Conservation (phyloP, 768 basidiomycete species). For the Psilocybe subaeruginosa region DNA sequence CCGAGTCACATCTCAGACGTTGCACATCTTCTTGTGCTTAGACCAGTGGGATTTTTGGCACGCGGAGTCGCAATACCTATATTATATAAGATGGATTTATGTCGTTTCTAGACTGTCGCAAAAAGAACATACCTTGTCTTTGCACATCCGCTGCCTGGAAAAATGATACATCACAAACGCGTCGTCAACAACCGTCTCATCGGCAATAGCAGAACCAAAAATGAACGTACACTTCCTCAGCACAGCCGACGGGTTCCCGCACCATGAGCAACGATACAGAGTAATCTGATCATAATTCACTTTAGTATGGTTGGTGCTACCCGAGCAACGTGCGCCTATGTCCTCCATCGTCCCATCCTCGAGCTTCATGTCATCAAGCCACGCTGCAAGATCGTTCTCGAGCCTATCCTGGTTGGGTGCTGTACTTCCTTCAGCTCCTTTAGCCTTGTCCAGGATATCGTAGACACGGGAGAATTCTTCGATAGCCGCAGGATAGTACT, state of each 20-base stretch:
- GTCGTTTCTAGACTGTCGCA: background rate
- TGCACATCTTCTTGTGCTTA: conserved; percentile 26
- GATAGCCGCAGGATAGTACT: conserved; percentile 44
- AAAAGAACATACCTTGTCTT: conserved; percentile 20
- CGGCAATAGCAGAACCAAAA: background rate
- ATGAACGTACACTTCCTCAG: conserved; percentile 26
- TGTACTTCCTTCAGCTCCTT: conserved; percentile 24
- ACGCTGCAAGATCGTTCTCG: conserved; percentile 60
- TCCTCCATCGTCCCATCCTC: conserved; percentile 33
- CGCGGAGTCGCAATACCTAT: conserved; percentile 25
- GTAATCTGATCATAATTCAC: conserved; percentile 51
- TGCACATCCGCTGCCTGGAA: conserved; percentile 26
- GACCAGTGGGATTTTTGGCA: conserved; percentile 29
- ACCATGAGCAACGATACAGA: conserved; percentile 67
- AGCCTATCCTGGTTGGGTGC: conserved; percentile 36
- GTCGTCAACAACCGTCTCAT: no score
- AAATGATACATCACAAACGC: background rate
- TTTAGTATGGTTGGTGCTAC: conserved; percentile 41
- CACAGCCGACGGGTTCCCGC: conserved; percentile 55
- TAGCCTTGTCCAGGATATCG: conserved; percentile 31
- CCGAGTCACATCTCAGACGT: background rate
- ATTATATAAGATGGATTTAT: background rate
- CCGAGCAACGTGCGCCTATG: conserved; percentile 20
- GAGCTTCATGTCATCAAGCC: conserved; percentile 54
- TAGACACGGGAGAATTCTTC: conserved; percentile 52